Conservation (phyloP, 345 rosid genomes). For the Leavenworthia alabamica region DNA sequence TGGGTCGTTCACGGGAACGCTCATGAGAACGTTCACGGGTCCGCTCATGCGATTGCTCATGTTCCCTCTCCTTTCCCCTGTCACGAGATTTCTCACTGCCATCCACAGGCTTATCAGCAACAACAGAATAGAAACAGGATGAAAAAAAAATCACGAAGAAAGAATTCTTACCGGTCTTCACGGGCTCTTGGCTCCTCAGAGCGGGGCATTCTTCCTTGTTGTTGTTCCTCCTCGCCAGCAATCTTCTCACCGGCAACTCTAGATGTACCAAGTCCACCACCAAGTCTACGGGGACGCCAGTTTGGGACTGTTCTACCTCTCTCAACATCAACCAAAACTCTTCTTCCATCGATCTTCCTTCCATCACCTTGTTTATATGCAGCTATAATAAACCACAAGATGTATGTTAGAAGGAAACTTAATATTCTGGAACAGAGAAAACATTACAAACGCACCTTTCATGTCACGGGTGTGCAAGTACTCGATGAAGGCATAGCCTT, state of each 20-base stretch:
- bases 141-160: background rate
- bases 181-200: conserved; percentile 83
- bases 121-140: background rate
- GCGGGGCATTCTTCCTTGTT: conserved; percentile 46
- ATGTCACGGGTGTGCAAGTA: conserved; percentile 91
- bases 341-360: conserved; percentile 92
- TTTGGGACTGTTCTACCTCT: conserved; percentile 98
- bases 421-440: background rate
- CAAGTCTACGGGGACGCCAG: conserved; percentile 98
- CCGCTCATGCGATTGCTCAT: conserved; percentile 61
- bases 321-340: conserved; percentile 98
- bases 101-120: conserved; percentile 29
- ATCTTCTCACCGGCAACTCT: conserved; percentile 84
- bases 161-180: conserved; percentile 60
- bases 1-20: conserved; percentile 66
- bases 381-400: conserved; percentile 39
- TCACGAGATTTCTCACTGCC: conserved; percentile 58
- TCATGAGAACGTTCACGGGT: conserved; percentile 73
- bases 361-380: conserved; percentile 99
- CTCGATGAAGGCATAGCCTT: conserved; percentile 94
- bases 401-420: background rate
- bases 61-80: conserved; percentile 56
- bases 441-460: conserved; percentile 53
- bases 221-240: conserved; percentile 55
- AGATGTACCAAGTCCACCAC: conserved; percentile 98